A percentile compares a stretch with the other conserved stretches of the same genome.
phyloP scores from a whole-genome alignment of 495 filamentous ascomycete genomes.

The Neurospora sp. region DNA sequence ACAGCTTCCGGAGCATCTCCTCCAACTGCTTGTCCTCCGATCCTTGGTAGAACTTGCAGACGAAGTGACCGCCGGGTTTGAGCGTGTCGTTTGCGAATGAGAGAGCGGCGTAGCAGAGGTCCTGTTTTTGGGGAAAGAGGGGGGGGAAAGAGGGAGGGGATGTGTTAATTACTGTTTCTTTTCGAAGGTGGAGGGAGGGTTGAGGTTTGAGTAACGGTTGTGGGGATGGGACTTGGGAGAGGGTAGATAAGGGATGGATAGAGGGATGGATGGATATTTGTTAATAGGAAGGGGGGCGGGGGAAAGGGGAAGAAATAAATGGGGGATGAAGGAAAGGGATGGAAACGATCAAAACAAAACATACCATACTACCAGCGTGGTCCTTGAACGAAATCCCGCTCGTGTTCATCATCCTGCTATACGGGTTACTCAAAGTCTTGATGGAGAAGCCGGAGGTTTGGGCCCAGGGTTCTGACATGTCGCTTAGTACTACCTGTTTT shows the following conservation, averaged over 20 bases:
- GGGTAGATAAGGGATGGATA: neutral
- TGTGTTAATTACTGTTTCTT: neutral
- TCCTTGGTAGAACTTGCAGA: slow-evolving; percentile 97
- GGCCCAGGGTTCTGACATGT: slow-evolving; percentile 96
- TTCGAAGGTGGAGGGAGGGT: neutral
- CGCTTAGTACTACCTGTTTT: slow-evolving; percentile 67
- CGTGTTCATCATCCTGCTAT: slow-evolving; percentile 98
- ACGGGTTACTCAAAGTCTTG: slow-evolving; percentile 83
- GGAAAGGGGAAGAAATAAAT: too few species aligned
- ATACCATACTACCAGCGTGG: slow-evolving; percentile 91
- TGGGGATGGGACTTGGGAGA: neutral
- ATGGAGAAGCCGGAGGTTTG: slow-evolving; percentile 68
- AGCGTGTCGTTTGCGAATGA: slow-evolving; percentile 75
- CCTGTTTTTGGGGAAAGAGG: slow-evolving; percentile 36
- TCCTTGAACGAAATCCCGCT: slow-evolving; percentile 78
- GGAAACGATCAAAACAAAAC: slow-evolving; percentile 13
- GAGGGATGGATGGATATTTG: neutral
- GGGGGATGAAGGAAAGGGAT: too few species aligned
- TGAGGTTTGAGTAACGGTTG: neutral
- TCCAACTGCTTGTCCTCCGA: slow-evolving; percentile 73
- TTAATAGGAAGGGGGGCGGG: neutral
- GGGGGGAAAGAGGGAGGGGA: neutral
- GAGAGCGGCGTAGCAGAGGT: slow-evolving; percentile 79
- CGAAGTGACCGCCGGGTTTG: slow-evolving; percentile 71
- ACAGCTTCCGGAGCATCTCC: slow-evolving; percentile 57